phyloP scores from a whole-genome alignment of 2,329 filamentous ascomycete genomes.

The Coleophoma crateriformis region DNA sequence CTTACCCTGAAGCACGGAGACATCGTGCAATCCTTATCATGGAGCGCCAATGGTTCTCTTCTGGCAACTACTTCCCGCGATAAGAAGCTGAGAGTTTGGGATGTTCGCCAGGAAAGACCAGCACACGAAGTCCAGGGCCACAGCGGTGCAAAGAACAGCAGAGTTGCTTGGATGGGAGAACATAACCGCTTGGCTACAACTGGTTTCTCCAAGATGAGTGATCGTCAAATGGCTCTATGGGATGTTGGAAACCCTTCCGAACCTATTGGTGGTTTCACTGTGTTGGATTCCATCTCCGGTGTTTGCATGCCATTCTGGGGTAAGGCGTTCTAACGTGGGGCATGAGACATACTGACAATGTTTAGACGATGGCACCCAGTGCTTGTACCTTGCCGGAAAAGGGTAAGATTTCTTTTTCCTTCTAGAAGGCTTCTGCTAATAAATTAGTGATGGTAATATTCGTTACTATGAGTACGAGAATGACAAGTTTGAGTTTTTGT shows the following conservation, averaged over 20 bases:
- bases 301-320: constrained; percentile 99
- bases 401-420: constrained; percentile 54
- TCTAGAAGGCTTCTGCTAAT: constrained; percentile 6
- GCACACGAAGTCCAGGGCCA: constrained; percentile 83
- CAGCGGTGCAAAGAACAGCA: constrained; percentile 92
- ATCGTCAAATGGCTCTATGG: constrained; percentile 93
- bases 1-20: constrained; percentile 80
- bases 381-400: constrained; percentile 93
- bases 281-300: constrained; percentile 91
- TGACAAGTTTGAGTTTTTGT: constrained; percentile 96
- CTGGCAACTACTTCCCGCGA: constrained; percentile 92
- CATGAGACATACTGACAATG: constrained; percentile 18
- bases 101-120: constrained; percentile 86
- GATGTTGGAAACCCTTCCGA: constrained; percentile 75
- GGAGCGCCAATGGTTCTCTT: constrained; percentile 84
- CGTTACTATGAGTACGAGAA: constrained; percentile 98
- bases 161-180: constrained; percentile 94
- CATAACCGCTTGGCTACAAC: constrained; percentile 94
- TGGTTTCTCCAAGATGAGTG: constrained; percentile 97
- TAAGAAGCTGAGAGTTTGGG: constrained; percentile 98
- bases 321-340: constrained; percentile 27
- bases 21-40: constrained; percentile 91
- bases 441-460: constrained; percentile 84
- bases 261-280: constrained; percentile 84
- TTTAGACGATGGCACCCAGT: constrained; percentile 82